Evolutionary conservation across 208 protist genomes (phyloP), one percentile per base, ranked within the genome.

Genomic region (Crithidia acanthocephali): DNA sequence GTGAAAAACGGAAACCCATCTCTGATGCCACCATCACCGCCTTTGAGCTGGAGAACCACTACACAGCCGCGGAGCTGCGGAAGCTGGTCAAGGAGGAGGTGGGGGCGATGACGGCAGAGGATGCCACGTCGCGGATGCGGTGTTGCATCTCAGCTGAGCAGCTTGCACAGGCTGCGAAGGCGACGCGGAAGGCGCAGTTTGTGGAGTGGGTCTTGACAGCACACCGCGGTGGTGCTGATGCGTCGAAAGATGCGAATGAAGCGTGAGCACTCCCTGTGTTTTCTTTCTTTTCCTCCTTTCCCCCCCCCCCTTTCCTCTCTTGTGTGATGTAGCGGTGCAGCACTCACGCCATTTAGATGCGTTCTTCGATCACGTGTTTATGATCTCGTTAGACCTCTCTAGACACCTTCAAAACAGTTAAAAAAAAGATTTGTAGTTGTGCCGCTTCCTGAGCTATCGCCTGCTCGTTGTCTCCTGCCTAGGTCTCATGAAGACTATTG

Each of bases 21-120:
- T 52, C 67, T 2, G 80, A 94, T 51, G 60, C 82, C 23, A 57
- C 28, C 48, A 93, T 97, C 47, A 94, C 89, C 0, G 57, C 42
- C 20, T 93, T 92, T 67, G 92, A 97, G 69, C 74, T 97, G 42
- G 67, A 86, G 35, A 71, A 94, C 57, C 92, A 97, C 72, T 97
- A 95, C 78, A 87, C 79, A 13, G 73, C 77, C 10, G 75, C 59
- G 40, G 89, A 97, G 63, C 78, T 97, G 44, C 56, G 56, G 37
- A 68, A 44, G 9, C 75, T 83, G 18, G 80, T 91, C 3, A 84
- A 81, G 66, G 77, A 84, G 3, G 42, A 69, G 20, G 50, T 77
- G 20, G 72, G 72, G 7, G 5, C 37, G 25, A 71, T 71, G 72
- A 62, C 33, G 0, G 64, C 50, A 2, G 30, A 16, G 1, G 57